Evolutionary conservation across 2,329 filamentous ascomycete genomes (phyloP), one percentile per base, ranked within the genome.

Genomic region (Apiospora saccharicola): DNA sequence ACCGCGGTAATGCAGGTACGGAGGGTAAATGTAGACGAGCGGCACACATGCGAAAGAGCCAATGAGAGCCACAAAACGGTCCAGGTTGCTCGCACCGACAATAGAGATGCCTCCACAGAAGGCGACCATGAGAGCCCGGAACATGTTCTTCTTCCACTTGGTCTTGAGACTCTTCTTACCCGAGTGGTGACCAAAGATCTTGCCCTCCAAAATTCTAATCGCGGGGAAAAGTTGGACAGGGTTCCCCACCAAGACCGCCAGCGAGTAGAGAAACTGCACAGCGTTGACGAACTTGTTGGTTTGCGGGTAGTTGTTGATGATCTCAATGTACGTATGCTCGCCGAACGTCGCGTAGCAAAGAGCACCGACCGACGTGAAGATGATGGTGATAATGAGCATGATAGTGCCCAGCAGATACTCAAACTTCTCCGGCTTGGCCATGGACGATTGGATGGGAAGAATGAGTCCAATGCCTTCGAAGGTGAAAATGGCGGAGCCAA

Each of bases 381-480:
- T 88, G 75, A 91, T 80, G 4, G 92, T 94, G 79, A 94, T 93
- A 81, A 94, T 86, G 73, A 91, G 78, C 92, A 94, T 94, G 81
- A 94, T 90, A 16, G 89, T 75, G 73, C 86, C 92, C 1, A 94
- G 88, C 3, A 94, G 86, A 72, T 85, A 85, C 76, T 89, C 87
- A 76, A 94, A 94, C 24, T 90, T 86, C 74, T 93, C 85, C 0
- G 92, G 92, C 72, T 90, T 85, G 77, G 89, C 89, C 92, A 94
- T 94, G 72, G 90, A 92, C 12, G 91, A 92, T 79, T 94, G 91
- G 71, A 94, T 94, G 0, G 92, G 92, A 12, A 94, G 84, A 74
- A 94, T 93, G 34, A 94, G 88, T 0, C 92, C 92, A 67, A 94
- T 94, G 68, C 92, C 92, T 79, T 94, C 92, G 76, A 94, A 94